These are phyloP conservation scores for Gleditsia sinensis DNA, from an alignment of 306 rosid genomes.

Conservation along the genomic window DNA sequence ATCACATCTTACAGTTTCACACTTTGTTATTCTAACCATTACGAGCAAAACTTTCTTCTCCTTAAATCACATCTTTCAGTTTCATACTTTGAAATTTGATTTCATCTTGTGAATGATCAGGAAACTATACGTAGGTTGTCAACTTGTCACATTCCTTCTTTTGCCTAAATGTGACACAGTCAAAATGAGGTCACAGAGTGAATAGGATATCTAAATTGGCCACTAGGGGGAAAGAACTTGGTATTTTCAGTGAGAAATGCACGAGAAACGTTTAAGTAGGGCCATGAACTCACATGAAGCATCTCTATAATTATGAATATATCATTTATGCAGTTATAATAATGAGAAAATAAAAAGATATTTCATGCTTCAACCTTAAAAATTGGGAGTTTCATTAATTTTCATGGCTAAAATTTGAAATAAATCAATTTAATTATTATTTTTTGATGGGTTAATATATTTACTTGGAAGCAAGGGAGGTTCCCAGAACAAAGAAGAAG, in stretches of 20 bases:
- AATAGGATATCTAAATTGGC: not conserved
- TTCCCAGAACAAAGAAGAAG: too few species aligned
- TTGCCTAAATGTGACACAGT: not conserved
- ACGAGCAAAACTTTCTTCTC: not conserved
- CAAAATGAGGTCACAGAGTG: constrained; percentile 6
- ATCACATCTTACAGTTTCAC: not conserved
- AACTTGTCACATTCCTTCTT: not conserved
- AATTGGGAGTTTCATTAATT: not conserved
- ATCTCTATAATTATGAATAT: not conserved
- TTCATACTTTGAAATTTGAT: not conserved
- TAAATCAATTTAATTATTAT: too few species aligned
- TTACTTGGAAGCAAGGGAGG: too few species aligned
- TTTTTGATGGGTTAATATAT: too few species aligned
- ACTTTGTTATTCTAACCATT: not conserved
- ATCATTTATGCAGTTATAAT: too few species aligned
- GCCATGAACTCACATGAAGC: not conserved
- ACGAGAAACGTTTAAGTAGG: not conserved
- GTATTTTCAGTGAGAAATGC: not conserved
- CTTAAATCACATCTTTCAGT: not conserved
- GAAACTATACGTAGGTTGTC: not conserved
- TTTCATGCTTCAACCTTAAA: too few species aligned
- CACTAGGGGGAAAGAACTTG: not conserved
- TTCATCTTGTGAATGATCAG: not conserved
- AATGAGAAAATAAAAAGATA: too few species aligned
- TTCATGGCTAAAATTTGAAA: not conserved